Conservation (phyloP, 805 yeast species). For the Metschnikowia noctiluminum region DNA sequence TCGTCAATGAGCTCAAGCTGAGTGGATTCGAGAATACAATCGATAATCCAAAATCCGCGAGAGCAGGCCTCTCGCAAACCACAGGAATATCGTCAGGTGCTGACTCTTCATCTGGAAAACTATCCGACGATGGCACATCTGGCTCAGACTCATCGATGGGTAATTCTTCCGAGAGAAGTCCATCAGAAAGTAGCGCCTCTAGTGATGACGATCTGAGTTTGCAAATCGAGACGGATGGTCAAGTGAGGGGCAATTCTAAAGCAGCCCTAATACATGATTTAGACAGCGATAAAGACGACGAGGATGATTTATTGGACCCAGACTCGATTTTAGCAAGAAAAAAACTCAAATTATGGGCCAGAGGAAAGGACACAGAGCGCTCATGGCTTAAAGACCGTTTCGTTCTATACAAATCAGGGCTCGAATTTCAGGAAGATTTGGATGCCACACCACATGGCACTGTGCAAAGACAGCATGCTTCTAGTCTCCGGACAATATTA, state of each 20-base stretch:
- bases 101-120: neutral
- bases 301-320: neutral
- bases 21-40: neutral
- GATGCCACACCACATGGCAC: constrained; percentile 7
- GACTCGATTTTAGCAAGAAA: constrained; percentile 6
- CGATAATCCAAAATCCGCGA: neutral
- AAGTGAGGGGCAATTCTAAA: too few species aligned
- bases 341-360: constrained; percentile 8
- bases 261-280: neutral
- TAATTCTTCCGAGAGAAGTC: neutral
- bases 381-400: constrained; percentile 12
- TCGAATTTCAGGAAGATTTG: constrained; percentile 16
- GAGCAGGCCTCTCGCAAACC: neutral
- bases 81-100: neutral
- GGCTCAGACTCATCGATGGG: neutral
- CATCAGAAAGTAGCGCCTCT: neutral
- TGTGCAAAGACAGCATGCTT: constrained; percentile 25
- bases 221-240: neutral
- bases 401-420: constrained; percentile 11
- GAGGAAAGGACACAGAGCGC: constrained; percentile 4
- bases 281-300: neutral
- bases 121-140: neutral
- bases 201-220: too few species aligned
- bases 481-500: constrained; percentile 41
- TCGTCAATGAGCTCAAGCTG: neutral